Evolutionary conservation across 2,329 filamentous ascomycete species (phyloP), one percentile per base, ranked within the genome.

Genomic region (Pseudocercospora cruenta): DNA sequence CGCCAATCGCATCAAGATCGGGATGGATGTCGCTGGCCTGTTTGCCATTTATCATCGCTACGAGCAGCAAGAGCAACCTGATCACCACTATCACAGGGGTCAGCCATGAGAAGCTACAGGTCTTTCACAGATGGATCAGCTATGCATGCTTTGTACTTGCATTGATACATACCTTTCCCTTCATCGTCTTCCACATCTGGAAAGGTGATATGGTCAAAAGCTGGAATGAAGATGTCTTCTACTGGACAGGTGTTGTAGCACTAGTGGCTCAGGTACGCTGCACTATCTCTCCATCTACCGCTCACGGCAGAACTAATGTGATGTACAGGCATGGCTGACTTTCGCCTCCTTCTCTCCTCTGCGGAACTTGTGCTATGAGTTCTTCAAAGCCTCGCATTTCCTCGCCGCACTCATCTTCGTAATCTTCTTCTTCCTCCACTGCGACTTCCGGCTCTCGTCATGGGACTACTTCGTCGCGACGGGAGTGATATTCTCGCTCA

Each of bases 371-470:
- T 84, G 78, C 69, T 88, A 89, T 72, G 87, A 89, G 68, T 85
- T 87, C 71, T 89, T 89, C 82, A 88, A 88, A 69, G 80, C 80
- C 3, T 82, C 84, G 0, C 87, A 89, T 70, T 82, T 84, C 66
- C 64, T 85, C 21, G 81, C 82, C 3, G 86, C 83, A 0, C 68
- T 85, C 3, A 70, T 87, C 1, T 89, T 88, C 69, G 77, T 88
- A 19, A 58, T 88, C 8, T 86, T 87, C 71, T 84, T 89, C 75
- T 88, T 89, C 76, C 79, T 87, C 60, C 87, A 89, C 75, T 88
- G 86, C 72, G 82, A 85, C 72, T 84, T 82, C 73, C 80, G 78
- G 0, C 78, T 88, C 12, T 81, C 83, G 1, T 86, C 85, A 1
- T 87, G 84, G 83, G 69, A 70, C 76, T 89, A 88, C 72, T 88